phyloP scores from a whole-genome alignment of 2,329 filamentous ascomycete species.

The Stagonosporopsis vannaccii region DNA sequence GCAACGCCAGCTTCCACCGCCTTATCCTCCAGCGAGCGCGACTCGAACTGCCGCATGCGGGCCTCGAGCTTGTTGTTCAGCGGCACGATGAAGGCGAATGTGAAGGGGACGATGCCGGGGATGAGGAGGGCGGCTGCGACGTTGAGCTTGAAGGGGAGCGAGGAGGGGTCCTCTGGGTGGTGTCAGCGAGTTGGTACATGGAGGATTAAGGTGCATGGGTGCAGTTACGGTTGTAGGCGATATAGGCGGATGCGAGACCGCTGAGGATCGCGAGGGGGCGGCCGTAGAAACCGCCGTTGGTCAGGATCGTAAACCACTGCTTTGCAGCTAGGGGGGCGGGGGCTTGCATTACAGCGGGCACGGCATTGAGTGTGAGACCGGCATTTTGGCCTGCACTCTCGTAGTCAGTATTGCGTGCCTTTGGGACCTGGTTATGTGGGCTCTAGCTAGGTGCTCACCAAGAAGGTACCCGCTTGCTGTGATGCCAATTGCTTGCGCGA shows the following conservation, averaged over 20 bases:
- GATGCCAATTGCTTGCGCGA: slow-evolving; percentile 60
- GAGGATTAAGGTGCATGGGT: too few species aligned
- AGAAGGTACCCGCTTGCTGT: slow-evolving; percentile 58
- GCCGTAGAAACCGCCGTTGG: slow-evolving; percentile 50
- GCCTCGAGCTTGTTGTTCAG: slow-evolving; percentile 59
- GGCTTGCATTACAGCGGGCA: slow-evolving; percentile 63
- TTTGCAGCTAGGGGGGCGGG: slow-evolving; percentile 63
- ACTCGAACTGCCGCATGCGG: slow-evolving; percentile 53
- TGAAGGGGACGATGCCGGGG: slow-evolving; percentile 61
- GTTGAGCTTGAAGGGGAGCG: slow-evolving; percentile 54
- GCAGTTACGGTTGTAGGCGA: slow-evolving; percentile 54
- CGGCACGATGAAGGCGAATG: slow-evolving; percentile 54
- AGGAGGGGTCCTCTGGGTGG: slow-evolving; percentile 36
- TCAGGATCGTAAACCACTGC: slow-evolving; percentile 61
- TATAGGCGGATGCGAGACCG: slow-evolving; percentile 54
- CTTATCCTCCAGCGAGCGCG: slow-evolving; percentile 46
- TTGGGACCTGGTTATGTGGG: background rate
- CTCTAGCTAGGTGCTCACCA: slow-evolving; percentile 39
- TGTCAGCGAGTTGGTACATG: background rate
- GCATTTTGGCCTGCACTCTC: slow-evolving; percentile 41
- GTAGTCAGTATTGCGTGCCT: background rate
- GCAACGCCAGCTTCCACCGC: slow-evolving; percentile 46
- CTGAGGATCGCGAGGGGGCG: slow-evolving; percentile 52
- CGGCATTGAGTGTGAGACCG: slow-evolving; percentile 52
- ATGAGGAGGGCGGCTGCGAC: slow-evolving; percentile 56